Percentiles rank a stretch among this genome's conserved stretches.
Evolutionary conservation across 345 rosid species (phyloP).

Genomic region (Dipteronia dyeriana): DNA sequence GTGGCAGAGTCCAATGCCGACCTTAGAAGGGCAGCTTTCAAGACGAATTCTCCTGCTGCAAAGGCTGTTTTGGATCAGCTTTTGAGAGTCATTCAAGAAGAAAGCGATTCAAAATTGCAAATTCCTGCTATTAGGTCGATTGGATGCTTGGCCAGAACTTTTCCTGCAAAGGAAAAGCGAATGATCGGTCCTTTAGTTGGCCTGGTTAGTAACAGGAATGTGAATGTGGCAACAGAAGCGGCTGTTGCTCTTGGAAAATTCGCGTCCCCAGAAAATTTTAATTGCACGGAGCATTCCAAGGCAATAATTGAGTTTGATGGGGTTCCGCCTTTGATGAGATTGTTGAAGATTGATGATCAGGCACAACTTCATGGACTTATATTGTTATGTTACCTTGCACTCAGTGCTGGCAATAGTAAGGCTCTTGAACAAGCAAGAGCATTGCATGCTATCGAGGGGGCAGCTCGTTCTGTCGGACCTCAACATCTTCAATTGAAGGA

Average conservation of each 20-base stretch:
- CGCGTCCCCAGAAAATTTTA: constrained; percentile 55
- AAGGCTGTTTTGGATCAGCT: constrained; percentile 61
- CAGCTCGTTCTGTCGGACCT: constrained; percentile 44
- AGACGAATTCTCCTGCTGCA: constrained; percentile 62
- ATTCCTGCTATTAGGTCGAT: constrained; percentile 50
- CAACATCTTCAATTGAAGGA: constrained; percentile 54
- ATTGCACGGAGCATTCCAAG: constrained; percentile 49
- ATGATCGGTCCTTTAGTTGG: constrained; percentile 47
- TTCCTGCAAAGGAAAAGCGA: constrained; percentile 55
- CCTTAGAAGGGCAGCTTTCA: constrained; percentile 56
- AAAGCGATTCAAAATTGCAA: constrained; percentile 30
- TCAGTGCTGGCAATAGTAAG: constrained; percentile 54
- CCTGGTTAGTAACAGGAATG: constrained; percentile 34
- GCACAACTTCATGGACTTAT: constrained; percentile 43
- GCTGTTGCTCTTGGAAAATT: constrained; percentile 59
- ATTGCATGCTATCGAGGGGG: constrained; percentile 47
- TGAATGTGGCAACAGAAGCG: constrained; percentile 48
- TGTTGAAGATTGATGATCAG: constrained; percentile 34
- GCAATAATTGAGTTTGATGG: constrained; percentile 57
- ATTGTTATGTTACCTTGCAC: constrained; percentile 52
- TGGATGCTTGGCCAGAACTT: constrained; percentile 60
- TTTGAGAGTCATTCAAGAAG: constrained; percentile 49
- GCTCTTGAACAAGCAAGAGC: constrained; percentile 60
- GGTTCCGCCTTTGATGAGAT: constrained; percentile 44
- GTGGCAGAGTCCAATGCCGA: constrained; percentile 55